These are phyloP conservation scores for Clarireedia paspali DNA, from an alignment of 2,329 filamentous ascomycete genomes.

Conservation along the genomic window DNA sequence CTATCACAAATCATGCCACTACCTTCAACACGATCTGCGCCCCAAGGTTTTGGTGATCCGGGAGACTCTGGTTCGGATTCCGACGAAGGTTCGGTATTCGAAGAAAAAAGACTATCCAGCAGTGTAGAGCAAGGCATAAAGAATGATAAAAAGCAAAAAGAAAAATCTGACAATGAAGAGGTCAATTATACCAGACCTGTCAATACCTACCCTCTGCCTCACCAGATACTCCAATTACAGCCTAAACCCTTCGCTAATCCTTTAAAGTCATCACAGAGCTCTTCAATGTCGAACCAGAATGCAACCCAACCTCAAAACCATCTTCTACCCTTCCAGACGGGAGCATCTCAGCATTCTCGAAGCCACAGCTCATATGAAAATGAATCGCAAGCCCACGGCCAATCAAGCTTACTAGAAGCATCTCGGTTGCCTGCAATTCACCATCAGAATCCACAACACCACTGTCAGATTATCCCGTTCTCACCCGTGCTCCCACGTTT, in stretches of 20 bases:
- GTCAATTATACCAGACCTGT: no score
- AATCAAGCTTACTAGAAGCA: neutral
- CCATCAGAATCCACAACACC: neutral
- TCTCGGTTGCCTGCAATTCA: neutral
- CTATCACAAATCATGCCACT: neutral
- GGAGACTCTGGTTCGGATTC: neutral
- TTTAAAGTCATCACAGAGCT: neutral
- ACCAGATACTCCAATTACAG: no score
- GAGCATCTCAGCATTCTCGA: neutral
- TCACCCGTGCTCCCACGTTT: neutral
- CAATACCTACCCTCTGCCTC: no score
- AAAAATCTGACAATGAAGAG: no score
- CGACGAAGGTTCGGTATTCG: neutral
- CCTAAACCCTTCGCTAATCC: no score
- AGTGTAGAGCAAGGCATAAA: no score
- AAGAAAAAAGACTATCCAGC: no score
- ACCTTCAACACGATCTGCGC: neutral
- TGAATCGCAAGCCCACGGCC: neutral
- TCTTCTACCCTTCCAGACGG: neutral
- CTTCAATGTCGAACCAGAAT: neutral
- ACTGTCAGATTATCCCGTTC: neutral
- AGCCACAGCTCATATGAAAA: neutral
- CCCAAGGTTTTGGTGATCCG: neutral
- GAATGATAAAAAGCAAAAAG: no score
- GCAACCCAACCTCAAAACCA: neutral